Conservation (phyloP, 495 filamentous ascomycete genomes). For the Beverwykella pulmonaria region DNA sequence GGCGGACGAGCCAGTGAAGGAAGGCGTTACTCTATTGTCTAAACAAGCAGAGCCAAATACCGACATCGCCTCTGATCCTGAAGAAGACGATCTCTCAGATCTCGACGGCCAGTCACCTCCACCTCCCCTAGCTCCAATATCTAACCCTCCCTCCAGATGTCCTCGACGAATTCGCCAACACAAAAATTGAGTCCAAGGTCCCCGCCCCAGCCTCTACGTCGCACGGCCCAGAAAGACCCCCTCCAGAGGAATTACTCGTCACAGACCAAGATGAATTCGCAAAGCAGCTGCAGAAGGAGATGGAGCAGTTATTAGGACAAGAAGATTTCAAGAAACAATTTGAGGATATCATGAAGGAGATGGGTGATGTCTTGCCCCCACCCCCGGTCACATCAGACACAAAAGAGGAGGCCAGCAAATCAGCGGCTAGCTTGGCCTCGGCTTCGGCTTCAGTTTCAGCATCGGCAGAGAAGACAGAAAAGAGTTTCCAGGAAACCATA, state of each 20-base stretch:
- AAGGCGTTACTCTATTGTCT: background rate
- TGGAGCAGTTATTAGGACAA: constrained; percentile 78
- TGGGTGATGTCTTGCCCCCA: constrained; percentile 54
- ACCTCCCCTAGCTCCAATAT: background rate
- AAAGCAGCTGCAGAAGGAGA: constrained; percentile 80
- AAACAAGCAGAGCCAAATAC: constrained; percentile 5
- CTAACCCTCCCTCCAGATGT: constrained; percentile 61
- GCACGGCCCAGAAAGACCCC: constrained; percentile 50
- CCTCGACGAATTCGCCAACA: constrained; percentile 80
- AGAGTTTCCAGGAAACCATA: constrained; percentile 88
- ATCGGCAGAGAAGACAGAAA: constrained; percentile 47
- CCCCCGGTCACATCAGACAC: constrained; percentile 21
- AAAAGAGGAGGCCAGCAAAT: constrained; percentile 24
- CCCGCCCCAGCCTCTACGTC: constrained; percentile 39
- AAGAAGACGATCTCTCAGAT: constrained; percentile 88
- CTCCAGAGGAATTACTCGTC: constrained; percentile 38
- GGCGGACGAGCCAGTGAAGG: constrained; percentile 5
- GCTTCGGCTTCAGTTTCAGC: background rate
- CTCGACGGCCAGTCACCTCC: constrained; percentile 69
- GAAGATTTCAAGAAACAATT: constrained; percentile 86
- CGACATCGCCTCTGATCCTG: constrained; percentile 69
- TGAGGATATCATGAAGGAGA: constrained; percentile 79
- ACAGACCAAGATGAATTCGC: constrained; percentile 68
- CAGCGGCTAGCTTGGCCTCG: constrained; percentile 26
- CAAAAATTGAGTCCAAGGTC: constrained; percentile 54